phyloP scores from a whole-genome alignment of 2,329 filamentous ascomycete genomes.

The Hymenoscyphus fraxineus region DNA sequence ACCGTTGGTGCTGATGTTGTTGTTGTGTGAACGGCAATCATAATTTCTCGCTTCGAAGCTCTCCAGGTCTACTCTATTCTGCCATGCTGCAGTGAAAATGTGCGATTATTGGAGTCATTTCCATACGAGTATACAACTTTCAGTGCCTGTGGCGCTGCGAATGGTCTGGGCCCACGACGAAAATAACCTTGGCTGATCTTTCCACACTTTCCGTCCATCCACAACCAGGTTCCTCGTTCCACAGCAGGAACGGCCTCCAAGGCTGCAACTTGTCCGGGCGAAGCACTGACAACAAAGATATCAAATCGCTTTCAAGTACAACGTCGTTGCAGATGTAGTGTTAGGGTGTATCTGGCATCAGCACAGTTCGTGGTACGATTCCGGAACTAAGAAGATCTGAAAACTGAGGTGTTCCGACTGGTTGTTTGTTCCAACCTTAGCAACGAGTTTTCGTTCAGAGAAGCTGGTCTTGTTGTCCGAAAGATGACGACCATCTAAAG shows the following conservation, averaged over 20 bases:
- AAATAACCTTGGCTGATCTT: slow-evolving; percentile 3
- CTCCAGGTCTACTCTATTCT: too few species aligned
- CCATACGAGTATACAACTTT: background rate
- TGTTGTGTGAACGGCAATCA: too few species aligned
- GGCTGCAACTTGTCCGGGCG: background rate
- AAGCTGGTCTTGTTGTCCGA: background rate
- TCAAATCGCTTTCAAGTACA: background rate
- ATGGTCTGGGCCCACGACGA: background rate
- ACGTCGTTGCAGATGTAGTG: background rate
- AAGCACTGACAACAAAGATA: background rate
- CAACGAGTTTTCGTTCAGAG: background rate
- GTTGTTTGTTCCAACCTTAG: background rate
- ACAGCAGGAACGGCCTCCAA: background rate
- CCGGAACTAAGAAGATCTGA: background rate
- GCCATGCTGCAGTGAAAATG: background rate
- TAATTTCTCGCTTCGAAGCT: too few species aligned
- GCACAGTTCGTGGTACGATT: background rate
- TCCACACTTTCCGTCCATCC: background rate
- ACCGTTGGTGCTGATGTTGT: too few species aligned
- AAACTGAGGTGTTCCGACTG: background rate
- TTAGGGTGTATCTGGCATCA: background rate
- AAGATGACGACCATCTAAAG: background rate
- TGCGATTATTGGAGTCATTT: background rate
- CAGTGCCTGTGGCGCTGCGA: background rate
- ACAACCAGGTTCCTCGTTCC: background rate